Conservation (phyloP, 768 basidiomycete species). For the Holtermannia corniformis region DNA sequence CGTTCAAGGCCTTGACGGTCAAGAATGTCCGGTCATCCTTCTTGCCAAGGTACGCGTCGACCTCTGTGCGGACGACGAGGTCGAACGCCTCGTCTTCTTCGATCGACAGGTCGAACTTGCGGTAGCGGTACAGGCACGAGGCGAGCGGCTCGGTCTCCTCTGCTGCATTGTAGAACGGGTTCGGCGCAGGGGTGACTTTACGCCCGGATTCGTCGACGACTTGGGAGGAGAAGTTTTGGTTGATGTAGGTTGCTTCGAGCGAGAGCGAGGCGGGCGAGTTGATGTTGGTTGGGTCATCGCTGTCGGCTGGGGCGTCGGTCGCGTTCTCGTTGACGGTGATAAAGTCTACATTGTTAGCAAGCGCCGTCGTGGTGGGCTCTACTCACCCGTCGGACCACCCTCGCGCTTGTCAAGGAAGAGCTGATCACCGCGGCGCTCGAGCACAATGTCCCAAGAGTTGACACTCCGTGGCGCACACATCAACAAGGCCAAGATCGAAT, state of each 20-base stretch:
- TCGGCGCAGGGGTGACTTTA: conserved; percentile 70
- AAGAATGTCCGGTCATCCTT: conserved; percentile 57
- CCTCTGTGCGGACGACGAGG: conserved; percentile 89
- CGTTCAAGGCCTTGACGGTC: conserved; percentile 90
- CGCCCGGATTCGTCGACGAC: conserved; percentile 67
- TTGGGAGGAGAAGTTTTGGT: conserved; percentile 97
- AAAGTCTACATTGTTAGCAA: no score
- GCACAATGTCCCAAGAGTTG: conserved; percentile 98
- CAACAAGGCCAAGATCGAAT: conserved; percentile 84
- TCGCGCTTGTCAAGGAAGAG: conserved; percentile 91
- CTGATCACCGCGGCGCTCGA: conserved; percentile 83
- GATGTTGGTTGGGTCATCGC: conserved; percentile 63
- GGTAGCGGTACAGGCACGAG: conserved; percentile 91
- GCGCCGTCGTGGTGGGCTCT: conserved; percentile 1
- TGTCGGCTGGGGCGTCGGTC: conserved; percentile 68
- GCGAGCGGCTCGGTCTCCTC: conserved; percentile 93
- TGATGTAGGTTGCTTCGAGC: conserved; percentile 96
- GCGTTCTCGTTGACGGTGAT: conserved; percentile 99
- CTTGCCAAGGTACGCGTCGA: conserved; percentile 67
- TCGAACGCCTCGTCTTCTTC: conserved; percentile 71
- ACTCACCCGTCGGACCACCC: conserved; percentile 93
- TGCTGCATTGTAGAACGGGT: conserved; percentile 80
- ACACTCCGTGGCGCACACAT: conserved; percentile 95
- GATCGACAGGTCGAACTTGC: conserved; percentile 84
- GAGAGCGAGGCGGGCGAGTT: conserved; percentile 90